These are phyloP conservation scores for Sporodiniella umbellata DNA, from an alignment of 371 early-diverging fungal genomes.

Conservation along the genomic window DNA sequence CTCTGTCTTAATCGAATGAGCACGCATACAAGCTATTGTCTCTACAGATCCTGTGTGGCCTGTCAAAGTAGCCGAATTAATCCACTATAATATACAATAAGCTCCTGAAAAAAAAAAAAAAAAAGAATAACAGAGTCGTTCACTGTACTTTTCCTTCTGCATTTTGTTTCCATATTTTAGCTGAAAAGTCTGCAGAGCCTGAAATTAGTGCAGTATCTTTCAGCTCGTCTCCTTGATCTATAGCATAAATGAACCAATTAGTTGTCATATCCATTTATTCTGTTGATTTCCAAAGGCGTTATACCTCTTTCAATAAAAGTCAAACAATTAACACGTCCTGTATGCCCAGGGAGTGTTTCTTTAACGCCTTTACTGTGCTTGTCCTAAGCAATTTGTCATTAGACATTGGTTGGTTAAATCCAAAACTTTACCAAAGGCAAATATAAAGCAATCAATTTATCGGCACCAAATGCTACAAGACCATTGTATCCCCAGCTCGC, in stretches of 20 bases:
- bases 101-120: not conserved
- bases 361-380: slow-evolving; percentile 48
- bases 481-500: slow-evolving; percentile 67
- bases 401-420: not conserved
- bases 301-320: slow-evolving; percentile 65
- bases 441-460: slow-evolving; percentile 70
- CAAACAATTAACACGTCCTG: slow-evolving; percentile 77
- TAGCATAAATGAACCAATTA: not conserved
- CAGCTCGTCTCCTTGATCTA: slow-evolving; percentile 48
- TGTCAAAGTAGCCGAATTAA: slow-evolving; percentile 63
- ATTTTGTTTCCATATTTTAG: slow-evolving; percentile 68
- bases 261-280: not conserved
- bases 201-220: slow-evolving; percentile 69
- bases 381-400: too few species aligned
- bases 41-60: slow-evolving; percentile 74
- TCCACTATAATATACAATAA: slow-evolving; percentile 50
- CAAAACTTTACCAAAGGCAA: slow-evolving; percentile 51
- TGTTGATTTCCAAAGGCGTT: not conserved
- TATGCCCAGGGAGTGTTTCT: slow-evolving; percentile 77
- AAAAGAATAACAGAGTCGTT: not conserved
- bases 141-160: slow-evolving; percentile 21
- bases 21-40: slow-evolving; percentile 60
- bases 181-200: slow-evolving; percentile 81
- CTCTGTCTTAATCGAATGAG: slow-evolving; percentile 30
- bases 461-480: slow-evolving; percentile 74